Evolutionary conservation across 139 green algal species (phyloP), one percentile per base, ranked within the genome.

Genomic region (Ettlia oleoabundans): DNA sequence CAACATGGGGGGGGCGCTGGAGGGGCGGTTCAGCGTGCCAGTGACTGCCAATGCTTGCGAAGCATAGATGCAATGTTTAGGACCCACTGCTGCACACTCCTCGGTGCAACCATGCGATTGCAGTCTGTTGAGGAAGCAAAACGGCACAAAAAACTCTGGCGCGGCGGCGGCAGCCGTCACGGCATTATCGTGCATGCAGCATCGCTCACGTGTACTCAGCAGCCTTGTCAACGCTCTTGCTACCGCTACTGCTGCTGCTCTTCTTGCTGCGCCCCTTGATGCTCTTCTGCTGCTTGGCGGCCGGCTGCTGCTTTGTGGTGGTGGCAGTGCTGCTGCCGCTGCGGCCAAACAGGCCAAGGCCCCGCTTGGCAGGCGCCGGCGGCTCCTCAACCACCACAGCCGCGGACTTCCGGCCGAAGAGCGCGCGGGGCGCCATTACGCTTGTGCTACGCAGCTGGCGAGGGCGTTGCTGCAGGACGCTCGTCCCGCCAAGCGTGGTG

Each of bases 151-250:
- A 26, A 26, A 22, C 3, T 73, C n/a, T 52, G 37, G 37, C 1
- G 30, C 32, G 30, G 4, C n/a, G 63, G 32, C 63, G 30, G 30
- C 28, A 9, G n/a, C n/a, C n/a, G n/a, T n/a, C n/a, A n/a, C 10
- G n/a, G 28, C 9, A 13, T 28, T 32, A 28, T 13, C 6, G 28
- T 32, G 7, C n/a, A 69, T 41, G 30, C 4, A 69, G 7, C 24
- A 13, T 69, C 19, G 35, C 83, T 73, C 75, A 84, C 75, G 84
- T 61, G 43, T 87, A 87, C 37, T 81, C 76, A 9, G 47, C 76
- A 4, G 76, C 83, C 67, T 87, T 87, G 83, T 85, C 66, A 2
- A 81, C 22, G 5, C 13, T 68, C 35, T 58, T 83, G 68, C 32
- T 71, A 30, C 64, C n/a, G n/a, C n/a, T n/a, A n/a, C n/a, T n/a